Evolutionary conservation across 306 rosid species (phyloP), one percentile per base, ranked within the genome.

Genomic region (Dryas octopetala): DNA sequence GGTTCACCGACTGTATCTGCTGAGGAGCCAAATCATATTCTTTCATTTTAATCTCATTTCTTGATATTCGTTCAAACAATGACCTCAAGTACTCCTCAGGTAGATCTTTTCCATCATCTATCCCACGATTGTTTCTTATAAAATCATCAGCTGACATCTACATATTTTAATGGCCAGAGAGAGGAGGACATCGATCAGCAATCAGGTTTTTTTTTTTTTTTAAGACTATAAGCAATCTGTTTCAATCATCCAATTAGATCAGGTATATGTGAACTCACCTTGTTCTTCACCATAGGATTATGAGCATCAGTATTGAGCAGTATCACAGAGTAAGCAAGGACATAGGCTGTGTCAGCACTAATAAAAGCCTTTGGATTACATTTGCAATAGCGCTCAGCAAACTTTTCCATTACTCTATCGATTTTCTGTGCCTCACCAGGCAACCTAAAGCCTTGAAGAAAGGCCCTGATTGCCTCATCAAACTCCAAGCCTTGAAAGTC

Each of bases 351-450:
- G 85, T 96, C 99, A 76, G 99, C 97, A 89, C 99, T 96, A 76
- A 85, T 92, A 78, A 96, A 96, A 83, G 71, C 91, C 88, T 85
- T 92, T 40, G 94, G 88, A 74, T 96, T 96, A 81, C 99, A 96
- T 78, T 92, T 96, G 86, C 97, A 96, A 80, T 90, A 96, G 38
- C 94, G 89, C 83, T 96, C 99, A 14, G 99, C 92, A 85, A 96
- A 96, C 87, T 96, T 96, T 74, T 96, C 99, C 99, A 96, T 96
- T 52, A 96, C 92, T 77, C 99, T 86, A 75, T 96, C 99, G 68
- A 96, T 96, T 79, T 96, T 96, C 66, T 96, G 99, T 45, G 98
- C 99, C 93, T 96, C 99, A 54, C 99, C 99, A 23, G 99, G 99
- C 77, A 96, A 79, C 88, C 98, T 86, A 88, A 96, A 96, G 76